These are phyloP conservation scores for Macadamia integrifolia DNA, from an alignment of 164 flowering plant species.

Conservation along the genomic window DNA sequence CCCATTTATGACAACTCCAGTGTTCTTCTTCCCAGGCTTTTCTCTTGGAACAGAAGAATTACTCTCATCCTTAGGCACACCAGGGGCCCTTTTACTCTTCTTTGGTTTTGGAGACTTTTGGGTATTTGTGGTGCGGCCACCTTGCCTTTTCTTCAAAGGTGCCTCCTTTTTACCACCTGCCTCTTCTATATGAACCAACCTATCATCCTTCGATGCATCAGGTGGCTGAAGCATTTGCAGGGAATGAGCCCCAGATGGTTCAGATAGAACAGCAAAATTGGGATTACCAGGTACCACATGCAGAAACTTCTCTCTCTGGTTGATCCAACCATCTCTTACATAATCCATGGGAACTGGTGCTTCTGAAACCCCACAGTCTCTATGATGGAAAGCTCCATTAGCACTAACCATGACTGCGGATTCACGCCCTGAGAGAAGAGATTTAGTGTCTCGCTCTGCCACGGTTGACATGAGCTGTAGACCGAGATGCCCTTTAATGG, in stretches of 20 bases:
- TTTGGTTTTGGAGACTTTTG: conserved; percentile 50
- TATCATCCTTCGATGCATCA: conserved; percentile 29
- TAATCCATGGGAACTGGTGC: conserved; percentile 45
- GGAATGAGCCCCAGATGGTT: conserved; percentile 37
- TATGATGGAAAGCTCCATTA: conserved; percentile 46
- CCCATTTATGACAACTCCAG: conserved; percentile 69
- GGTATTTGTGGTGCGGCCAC: conserved; percentile 33
- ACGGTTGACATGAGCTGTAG: conserved; percentile 62
- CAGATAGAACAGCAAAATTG: conserved; percentile 35
- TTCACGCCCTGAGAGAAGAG: conserved; percentile 47
- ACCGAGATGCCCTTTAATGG: conserved; percentile 51
- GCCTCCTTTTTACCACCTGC: conserved; percentile 34
- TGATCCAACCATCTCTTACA: conserved; percentile 51
- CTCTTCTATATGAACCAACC: conserved; percentile 32
- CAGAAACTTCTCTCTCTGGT: conserved; percentile 46
- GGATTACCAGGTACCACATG: conserved; percentile 45
- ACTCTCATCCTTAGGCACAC: conserved; percentile 35
- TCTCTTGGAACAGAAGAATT: conserved; percentile 37
- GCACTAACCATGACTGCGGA: conserved; percentile 34
- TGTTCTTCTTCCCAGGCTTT: conserved; percentile 46
- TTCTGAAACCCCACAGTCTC: conserved; percentile 43
- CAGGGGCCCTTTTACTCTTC: conserved; percentile 37
- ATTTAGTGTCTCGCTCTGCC: conserved; percentile 51
- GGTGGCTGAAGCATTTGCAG: conserved; percentile 50
- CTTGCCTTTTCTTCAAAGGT: conserved; percentile 40